A percentile compares a stretch with the other conserved stretches of the same genome.
Conservation (phyloP, 257 asterid genomes). For the Cordia subcordata region DNA sequence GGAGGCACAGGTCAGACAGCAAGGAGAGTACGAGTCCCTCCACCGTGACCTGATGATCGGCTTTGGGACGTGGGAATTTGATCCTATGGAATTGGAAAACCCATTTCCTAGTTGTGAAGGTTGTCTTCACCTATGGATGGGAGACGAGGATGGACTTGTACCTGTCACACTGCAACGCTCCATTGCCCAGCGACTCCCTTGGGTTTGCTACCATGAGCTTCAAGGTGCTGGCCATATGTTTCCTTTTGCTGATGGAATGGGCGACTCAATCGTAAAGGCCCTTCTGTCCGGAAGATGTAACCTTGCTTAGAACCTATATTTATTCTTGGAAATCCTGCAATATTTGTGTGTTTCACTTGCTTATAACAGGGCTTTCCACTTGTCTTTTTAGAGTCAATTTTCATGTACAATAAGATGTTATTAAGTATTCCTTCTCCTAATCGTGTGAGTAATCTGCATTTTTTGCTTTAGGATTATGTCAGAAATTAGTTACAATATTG, state of each 20-base stretch:
- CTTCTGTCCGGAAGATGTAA: conserved; percentile 35
- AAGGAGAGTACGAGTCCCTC: conserved; percentile 72
- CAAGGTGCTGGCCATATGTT: conserved; percentile 77
- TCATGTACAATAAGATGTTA: too few relatives aligned
- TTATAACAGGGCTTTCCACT: background rate
- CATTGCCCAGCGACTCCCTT: conserved; percentile 53
- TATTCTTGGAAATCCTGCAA: background rate
- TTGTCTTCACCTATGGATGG: conserved; percentile 81
- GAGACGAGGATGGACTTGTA: conserved; percentile 64
- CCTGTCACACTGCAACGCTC: conserved; percentile 65
- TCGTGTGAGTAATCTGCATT: too few relatives aligned
- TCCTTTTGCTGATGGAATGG: conserved; percentile 49
- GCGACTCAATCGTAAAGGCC: conserved; percentile 41
- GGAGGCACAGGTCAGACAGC: conserved; percentile 54
- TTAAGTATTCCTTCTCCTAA: too few relatives aligned
- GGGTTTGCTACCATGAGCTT: conserved; percentile 79
- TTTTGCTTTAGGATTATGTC: too few relatives aligned
- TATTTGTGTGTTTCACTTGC: background rate
- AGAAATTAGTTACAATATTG: too few relatives aligned
- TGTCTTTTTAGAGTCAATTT: too few relatives aligned
- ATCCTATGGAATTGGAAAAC: conserved; percentile 60
- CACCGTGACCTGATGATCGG: conserved; percentile 64
- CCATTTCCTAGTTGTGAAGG: conserved; percentile 56
- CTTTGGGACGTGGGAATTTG: conserved; percentile 84
- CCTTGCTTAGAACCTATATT: background rate